These are phyloP conservation scores for Lichtheimia corymbifera DNA, from an alignment of 371 early-diverging fungal species.

Conservation along the genomic window DNA sequence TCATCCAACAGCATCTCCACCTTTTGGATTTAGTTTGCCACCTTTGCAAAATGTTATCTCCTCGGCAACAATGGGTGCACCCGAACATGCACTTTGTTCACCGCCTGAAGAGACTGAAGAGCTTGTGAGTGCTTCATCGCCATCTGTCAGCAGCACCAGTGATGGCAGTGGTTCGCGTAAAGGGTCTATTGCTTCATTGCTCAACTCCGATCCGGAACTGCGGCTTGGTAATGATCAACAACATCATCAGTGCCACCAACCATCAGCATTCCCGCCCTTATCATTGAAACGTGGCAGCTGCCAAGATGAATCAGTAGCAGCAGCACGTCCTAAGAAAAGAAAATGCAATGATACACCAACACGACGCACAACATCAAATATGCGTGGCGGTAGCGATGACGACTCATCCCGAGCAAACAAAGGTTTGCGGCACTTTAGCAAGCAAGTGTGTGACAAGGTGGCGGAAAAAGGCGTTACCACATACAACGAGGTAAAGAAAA, in stretches of 20 bases:
- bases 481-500: conserved; percentile 54
- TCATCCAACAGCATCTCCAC: conserved; percentile 2
- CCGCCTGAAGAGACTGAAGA: conserved; percentile 13
- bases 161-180: conserved; percentile 16
- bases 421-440: conserved; percentile 57
- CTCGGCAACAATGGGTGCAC: neutral
- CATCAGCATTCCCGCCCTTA: neutral
- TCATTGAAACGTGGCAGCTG: conserved; percentile 13
- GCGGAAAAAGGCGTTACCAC: conserved; percentile 57
- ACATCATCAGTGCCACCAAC: conserved; percentile 3
- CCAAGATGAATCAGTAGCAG: neutral
- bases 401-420: conserved; percentile 18
- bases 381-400: neutral
- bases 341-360: no score
- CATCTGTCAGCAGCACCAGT: neutral
- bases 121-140: neutral
- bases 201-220: conserved; percentile 37
- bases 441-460: conserved; percentile 62
- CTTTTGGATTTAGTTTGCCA: conserved; percentile 25
- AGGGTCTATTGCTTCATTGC: conserved; percentile 43
- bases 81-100: conserved; percentile 4
- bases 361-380: no score
- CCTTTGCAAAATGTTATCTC: conserved; percentile 27
- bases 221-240: conserved; percentile 4
- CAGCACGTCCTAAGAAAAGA: neutral